Percentiles rank a stretch among this genome's conserved stretches.
phyloP scores from a whole-genome alignment of 192 early-diverging fungal genomes.

The Entomortierella lignicola region DNA sequence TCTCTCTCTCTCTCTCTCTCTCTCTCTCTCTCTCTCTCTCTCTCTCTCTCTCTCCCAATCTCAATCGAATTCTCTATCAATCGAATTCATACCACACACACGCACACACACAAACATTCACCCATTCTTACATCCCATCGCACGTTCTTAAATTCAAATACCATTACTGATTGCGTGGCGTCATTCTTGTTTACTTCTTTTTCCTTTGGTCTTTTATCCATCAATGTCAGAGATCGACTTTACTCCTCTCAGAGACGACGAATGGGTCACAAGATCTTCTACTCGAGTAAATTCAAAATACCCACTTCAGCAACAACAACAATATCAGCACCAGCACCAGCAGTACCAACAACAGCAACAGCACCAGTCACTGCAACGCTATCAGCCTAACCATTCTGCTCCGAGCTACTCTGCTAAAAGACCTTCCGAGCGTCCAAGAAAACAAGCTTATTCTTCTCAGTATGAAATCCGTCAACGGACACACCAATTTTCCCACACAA shows the following conservation, averaged over 20 bases:
- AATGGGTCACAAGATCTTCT: slow-evolving; percentile 2
- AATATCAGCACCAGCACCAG: slow-evolving; percentile 13
- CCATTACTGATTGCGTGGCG: neutral
- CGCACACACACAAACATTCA: too few relatives aligned
- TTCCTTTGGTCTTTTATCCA: neutral
- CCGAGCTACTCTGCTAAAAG: too few relatives aligned
- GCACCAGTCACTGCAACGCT: neutral
- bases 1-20: too few relatives aligned
- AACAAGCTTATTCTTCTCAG: too few relatives aligned
- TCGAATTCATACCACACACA: too few relatives aligned
- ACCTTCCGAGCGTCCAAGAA: too few relatives aligned
- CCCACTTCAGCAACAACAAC: slow-evolving; percentile 7
- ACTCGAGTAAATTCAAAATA: neutral
- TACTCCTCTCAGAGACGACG: slow-evolving; percentile 11
- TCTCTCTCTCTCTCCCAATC: neutral
- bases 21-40: neutral
- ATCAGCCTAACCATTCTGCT: neutral
- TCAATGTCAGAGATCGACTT: slow-evolving; percentile 2
- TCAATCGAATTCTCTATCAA: too few relatives aligned
- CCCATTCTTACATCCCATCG: too few relatives aligned
- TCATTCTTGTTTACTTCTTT: neutral
- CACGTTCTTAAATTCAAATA: too few relatives aligned
- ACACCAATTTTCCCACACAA: too few relatives aligned
- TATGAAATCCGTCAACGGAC: too few relatives aligned
- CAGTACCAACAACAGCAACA: neutral